These are phyloP conservation scores for Phialophora expanda DNA, from an alignment of 2,329 filamentous ascomycete genomes.

Conservation along the genomic window DNA sequence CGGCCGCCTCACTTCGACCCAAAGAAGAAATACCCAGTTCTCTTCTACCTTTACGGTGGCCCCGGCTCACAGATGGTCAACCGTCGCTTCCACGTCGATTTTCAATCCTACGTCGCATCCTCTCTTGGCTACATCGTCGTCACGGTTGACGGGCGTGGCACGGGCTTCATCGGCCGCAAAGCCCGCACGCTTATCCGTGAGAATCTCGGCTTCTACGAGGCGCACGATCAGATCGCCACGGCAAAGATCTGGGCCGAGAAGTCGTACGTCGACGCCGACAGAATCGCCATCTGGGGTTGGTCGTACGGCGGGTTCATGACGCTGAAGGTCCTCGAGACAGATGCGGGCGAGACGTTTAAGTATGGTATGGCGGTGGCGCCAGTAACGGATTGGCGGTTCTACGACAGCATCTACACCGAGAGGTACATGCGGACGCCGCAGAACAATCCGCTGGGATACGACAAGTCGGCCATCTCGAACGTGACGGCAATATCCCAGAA, in stretches of 20 bases:
- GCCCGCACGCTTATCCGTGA: conserved; percentile 81
- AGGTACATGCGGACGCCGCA: conserved; percentile 96
- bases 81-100: conserved; percentile 82
- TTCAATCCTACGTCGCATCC: conserved; percentile 86
- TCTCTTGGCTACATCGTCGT: conserved; percentile 90
- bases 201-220: conserved; percentile 82
- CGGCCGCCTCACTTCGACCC: conserved; percentile 86
- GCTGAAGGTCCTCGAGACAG: conserved; percentile 89
- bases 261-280: conserved; percentile 78
- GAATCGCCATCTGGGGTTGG: conserved; percentile 97
- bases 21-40: conserved; percentile 78
- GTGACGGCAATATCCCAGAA: conserved; percentile 73
- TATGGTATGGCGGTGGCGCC: conserved; percentile 99
- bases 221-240: conserved; percentile 87
- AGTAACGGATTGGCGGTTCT: conserved; percentile 97
- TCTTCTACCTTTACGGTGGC: conserved; percentile 94
- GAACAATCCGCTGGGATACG: conserved; percentile 78
- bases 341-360: conserved; percentile 85
- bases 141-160: conserved; percentile 91
- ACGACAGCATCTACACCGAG: conserved; percentile 93
- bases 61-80: conserved; percentile 89
- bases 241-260: conserved; percentile 83
- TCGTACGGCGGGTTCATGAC: conserved; percentile 96
- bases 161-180: conserved; percentile 84
- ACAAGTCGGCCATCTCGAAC: conserved; percentile 74